Evolutionary conservation across 495 filamentous ascomycete genomes (phyloP), one percentile per base, ranked within the genome.

Genomic region (Lasiosphaeris hirsuta): DNA sequence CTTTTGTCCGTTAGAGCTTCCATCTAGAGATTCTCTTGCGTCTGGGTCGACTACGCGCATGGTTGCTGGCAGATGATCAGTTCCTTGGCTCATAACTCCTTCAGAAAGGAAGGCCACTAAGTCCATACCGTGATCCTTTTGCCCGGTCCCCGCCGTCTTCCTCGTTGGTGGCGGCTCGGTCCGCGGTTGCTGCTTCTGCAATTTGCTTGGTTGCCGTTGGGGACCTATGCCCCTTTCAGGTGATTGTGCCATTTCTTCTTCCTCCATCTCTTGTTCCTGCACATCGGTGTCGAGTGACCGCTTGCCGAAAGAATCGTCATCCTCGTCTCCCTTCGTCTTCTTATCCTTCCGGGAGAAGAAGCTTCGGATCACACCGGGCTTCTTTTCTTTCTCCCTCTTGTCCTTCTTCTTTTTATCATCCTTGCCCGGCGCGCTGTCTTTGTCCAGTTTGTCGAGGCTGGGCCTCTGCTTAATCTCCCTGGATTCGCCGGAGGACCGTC

Each of bases 271-370:
- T 37, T 67, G 72, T 46, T 82, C 76, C 36, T 66, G 61, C 41
- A 59, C 54, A 43, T 78, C 78, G 51, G 59, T 50, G 11, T 81
- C 80, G 54, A 78, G 57, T 0, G 85, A 86, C 44, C 80, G 75
- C 68, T 86, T 89, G 54, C 88, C 84, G 14, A 79, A 73, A 53
- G 90, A 87, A 9, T 81, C 76, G 50, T 88, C 88, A 43, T 89
- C 85, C 48, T 90, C 88, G 8, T 79, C 76, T 42, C 78, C 71
- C 61, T 86, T 88, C 52, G 75, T 75, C 69, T 90, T 97, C 78
- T 92, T 96, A 60, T 96, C 90, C 64, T 95, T 96, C 54, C 90
- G 80, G 65, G 96, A 97, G 80, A 99, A 99, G 63, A 97, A 80
- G 40, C 91, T 92, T 63, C 91, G 91, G 47, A 99, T 85, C 73